A percentile compares a stretch with the other conserved stretches of the same genome.
These are phyloP conservation scores for Elsinoe batatas DNA, from an alignment of 2,329 filamentous ascomycete genomes.

Conservation along the genomic window DNA sequence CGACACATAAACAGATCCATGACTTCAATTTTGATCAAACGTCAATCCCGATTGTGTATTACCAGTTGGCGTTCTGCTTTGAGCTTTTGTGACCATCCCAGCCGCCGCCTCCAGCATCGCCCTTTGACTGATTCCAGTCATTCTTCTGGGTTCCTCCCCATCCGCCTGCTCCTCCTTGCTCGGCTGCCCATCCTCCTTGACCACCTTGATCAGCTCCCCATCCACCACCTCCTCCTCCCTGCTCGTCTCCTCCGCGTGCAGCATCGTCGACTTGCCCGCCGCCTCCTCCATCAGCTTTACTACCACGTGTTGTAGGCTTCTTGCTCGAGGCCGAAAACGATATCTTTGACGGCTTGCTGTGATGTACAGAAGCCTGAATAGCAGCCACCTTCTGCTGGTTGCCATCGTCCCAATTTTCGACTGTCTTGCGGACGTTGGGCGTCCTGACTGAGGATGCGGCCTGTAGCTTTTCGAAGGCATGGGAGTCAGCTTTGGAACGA, in stretches of 20 bases:
- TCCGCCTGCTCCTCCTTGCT: background rate
- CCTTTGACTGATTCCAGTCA: background rate
- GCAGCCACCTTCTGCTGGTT: background rate
- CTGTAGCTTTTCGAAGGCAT: background rate
- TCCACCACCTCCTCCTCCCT: too few relatives aligned
- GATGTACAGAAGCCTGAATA: background rate
- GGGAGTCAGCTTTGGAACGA: background rate
- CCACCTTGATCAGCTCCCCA: too few relatives aligned
- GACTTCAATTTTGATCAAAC: too few relatives aligned
- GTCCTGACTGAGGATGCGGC: background rate
- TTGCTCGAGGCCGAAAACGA: background rate
- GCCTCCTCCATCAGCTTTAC: background rate
- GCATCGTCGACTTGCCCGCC: too few relatives aligned
- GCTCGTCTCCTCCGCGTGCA: too few relatives aligned
- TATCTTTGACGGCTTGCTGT: background rate
- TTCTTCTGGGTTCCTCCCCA: background rate
- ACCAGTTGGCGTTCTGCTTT: too few relatives aligned
- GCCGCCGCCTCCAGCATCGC: background rate
- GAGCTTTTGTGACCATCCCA: background rate
- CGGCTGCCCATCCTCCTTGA: too few relatives aligned
- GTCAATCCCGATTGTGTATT: too few relatives aligned
- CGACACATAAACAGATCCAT: background rate
- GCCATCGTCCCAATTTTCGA: conserved; percentile 3
- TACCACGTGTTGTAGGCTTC: background rate
- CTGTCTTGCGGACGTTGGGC: background rate